Evolutionary conservation across 2,329 filamentous ascomycete genomes (phyloP).

Genomic region (Epichloe baconii): DNA sequence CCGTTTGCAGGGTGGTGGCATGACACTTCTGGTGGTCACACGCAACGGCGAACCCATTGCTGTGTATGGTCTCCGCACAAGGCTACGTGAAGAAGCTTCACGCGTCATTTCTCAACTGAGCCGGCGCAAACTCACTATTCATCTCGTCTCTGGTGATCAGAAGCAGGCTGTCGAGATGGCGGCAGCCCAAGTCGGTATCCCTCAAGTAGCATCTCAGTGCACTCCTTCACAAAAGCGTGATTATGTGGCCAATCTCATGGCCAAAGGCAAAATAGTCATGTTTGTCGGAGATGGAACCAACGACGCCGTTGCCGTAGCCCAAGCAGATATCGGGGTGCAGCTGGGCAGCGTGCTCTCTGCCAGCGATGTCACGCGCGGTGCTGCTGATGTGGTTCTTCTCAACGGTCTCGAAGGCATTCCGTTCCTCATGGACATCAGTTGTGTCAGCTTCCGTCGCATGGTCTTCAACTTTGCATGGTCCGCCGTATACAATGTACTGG

Average conservation of each 20-base stretch:
- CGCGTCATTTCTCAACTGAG: conserved; percentile 32
- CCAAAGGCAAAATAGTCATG: conserved; percentile 25
- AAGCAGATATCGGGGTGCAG: conserved; percentile 47
- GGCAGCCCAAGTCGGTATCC: conserved; percentile 28
- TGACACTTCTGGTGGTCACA: conserved; percentile 18
- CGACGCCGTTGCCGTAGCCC: conserved; percentile 47
- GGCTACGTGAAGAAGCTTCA: conserved; percentile 24
- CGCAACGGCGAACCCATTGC: conserved; percentile 20
- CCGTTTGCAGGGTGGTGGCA: conserved; percentile 9
- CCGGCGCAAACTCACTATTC: conserved; percentile 32
- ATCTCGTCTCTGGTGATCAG: conserved; percentile 46
- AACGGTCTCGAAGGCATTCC: conserved; percentile 36
- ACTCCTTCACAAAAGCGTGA: conserved; percentile 40
- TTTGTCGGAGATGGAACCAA: conserved; percentile 55
- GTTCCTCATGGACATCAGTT: conserved; percentile 34
- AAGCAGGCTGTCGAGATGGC: conserved; percentile 31
- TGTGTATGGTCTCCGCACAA: conserved; percentile 34
- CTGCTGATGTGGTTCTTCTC: conserved; percentile 46
- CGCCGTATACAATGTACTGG: conserved; percentile 47
- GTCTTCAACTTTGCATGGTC: conserved; percentile 51
- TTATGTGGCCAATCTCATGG: conserved; percentile 32
- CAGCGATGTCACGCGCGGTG: conserved; percentile 41
- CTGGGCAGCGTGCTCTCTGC: conserved; percentile 30
- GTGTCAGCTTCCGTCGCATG: conserved; percentile 26
- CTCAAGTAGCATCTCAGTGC: conserved; percentile 30